Evolutionary conservation across 2,329 filamentous ascomycete genomes (phyloP).

Genomic region (Pleomassaria siparia): DNA sequence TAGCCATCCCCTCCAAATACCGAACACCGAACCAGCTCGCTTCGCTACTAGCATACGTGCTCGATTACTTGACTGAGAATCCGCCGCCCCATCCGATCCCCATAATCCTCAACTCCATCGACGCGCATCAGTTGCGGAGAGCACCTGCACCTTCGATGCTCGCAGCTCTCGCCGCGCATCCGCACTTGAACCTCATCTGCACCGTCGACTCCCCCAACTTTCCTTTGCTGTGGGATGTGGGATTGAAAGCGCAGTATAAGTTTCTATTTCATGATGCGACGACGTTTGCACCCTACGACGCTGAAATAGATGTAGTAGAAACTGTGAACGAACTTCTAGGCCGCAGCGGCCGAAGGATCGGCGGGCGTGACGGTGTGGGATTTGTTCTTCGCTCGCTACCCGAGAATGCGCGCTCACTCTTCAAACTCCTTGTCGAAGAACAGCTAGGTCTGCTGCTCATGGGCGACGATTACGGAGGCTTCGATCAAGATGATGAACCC

Average conservation of each 20-base stretch:
- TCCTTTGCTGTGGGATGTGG: conserved; percentile 84
- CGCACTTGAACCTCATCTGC: conserved; percentile 70
- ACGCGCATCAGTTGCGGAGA: conserved; percentile 75
- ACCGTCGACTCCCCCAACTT: conserved; percentile 90
- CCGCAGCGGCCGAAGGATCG: conserved; percentile 74
- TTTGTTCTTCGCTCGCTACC: conserved; percentile 90
- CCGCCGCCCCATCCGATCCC: conserved; percentile 54
- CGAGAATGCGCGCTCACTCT: conserved; percentile 87
- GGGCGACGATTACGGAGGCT: conserved; percentile 41
- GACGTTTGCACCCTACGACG: conserved; percentile 74
- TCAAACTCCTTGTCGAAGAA: conserved; percentile 81
- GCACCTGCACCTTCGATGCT: conserved; percentile 70
- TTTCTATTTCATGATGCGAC: conserved; percentile 94
- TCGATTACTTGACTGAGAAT: conserved; percentile 58
- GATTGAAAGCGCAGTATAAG: conserved; percentile 77
- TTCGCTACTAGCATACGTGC: conserved; percentile 68
- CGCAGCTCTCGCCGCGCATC: conserved; percentile 73
- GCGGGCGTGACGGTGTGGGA: conserved; percentile 86
- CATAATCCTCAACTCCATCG: conserved; percentile 82
- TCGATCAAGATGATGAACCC: conserved; percentile 21
- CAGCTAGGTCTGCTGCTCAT: conserved; percentile 68
- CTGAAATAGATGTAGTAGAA: conserved; percentile 82
- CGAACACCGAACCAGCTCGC: conserved; percentile 66
- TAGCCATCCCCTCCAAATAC: conserved; percentile 55
- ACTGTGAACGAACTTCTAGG: conserved; percentile 87